phyloP scores from a whole-genome alignment of 2,329 filamentous ascomycete genomes.

The Sporothrix euskadiensis region DNA sequence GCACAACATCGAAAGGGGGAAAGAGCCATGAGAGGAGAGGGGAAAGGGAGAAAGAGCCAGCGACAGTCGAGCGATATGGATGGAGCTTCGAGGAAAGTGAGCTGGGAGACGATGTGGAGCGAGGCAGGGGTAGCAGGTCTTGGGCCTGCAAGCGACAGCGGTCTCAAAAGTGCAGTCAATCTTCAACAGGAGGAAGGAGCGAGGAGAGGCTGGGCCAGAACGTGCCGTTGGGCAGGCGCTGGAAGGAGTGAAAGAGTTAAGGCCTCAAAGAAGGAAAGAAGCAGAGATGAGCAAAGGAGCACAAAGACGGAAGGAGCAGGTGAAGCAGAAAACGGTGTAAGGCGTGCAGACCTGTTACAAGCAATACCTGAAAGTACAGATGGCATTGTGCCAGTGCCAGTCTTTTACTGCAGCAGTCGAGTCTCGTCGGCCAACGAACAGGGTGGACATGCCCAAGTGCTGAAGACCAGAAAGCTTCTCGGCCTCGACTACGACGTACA shows the following conservation, averaged over 20 bases:
- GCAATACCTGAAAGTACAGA: background rate
- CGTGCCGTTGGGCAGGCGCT: background rate
- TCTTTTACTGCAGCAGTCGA: background rate
- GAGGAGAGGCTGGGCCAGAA: background rate
- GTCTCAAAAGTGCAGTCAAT: conserved; percentile 8
- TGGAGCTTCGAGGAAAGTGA: conserved; percentile 3
- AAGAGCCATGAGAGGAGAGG: background rate
- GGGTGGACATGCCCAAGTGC: background rate
- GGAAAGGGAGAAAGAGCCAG: background rate
- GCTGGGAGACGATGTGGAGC: conserved; percentile 22
- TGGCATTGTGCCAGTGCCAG: background rate
- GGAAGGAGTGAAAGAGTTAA: background rate
- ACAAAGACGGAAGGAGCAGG: background rate
- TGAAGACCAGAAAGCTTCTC: background rate
- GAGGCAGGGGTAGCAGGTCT: conserved; percentile 16
- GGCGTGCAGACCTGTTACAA: background rate
- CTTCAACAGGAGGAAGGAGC: conserved; percentile 8
- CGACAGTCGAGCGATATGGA: background rate
- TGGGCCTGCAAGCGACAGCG: conserved; percentile 10
- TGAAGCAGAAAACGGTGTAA: background rate
- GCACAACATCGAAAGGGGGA: background rate
- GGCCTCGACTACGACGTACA: background rate
- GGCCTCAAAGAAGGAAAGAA: background rate
- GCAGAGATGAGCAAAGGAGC: background rate
- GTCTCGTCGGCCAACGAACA: background rate